Evolutionary conservation across 805 yeast genomes (phyloP).

Genomic region (Ogataea nitratoaversa): DNA sequence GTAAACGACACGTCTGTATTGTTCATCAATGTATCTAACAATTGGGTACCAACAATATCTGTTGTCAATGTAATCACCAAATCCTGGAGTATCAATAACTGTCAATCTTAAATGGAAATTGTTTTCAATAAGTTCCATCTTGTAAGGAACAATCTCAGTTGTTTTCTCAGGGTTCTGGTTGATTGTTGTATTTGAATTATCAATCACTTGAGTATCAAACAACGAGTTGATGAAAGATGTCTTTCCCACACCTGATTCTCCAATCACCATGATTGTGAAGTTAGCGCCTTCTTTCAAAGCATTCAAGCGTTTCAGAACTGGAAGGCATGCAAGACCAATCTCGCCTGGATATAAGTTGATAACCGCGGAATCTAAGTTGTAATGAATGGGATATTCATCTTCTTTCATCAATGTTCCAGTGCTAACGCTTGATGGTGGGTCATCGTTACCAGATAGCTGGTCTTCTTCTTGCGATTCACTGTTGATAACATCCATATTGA

Average conservation of each 20-base stretch:
- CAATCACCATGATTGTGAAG: conserved; percentile 80
- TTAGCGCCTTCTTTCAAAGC: conserved; percentile 57
- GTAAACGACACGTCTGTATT: conserved; percentile 60
- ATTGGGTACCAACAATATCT: conserved; percentile 64
- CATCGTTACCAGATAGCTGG: conserved; percentile 6
- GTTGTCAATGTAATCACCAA: conserved; percentile 68
- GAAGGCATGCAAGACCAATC: conserved; percentile 28
- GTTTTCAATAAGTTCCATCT: conserved; percentile 56
- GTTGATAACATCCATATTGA: conserved; percentile 9
- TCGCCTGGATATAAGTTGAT: conserved; percentile 21
- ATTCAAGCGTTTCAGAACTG: conserved; percentile 26
- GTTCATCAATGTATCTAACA: conserved; percentile 73
- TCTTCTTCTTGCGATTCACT: conserved; percentile 5
- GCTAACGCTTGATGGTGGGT: conserved; percentile 13
- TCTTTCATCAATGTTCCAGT: conserved; percentile 12
- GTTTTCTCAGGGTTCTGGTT: conserved; percentile 29
- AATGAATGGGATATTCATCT: conserved; percentile 19
- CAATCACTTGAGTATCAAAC: conserved; percentile 48
- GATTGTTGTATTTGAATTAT: conserved; percentile 18
- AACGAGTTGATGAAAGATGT: conserved; percentile 78
- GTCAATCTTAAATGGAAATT: conserved; percentile 55
- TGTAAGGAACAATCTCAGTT: conserved; percentile 31
- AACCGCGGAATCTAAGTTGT: conserved; percentile 27
- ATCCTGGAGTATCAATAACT: conserved; percentile 71
- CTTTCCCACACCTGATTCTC: conserved; percentile 83